A percentile compares a stretch with the other conserved stretches of the same genome.
phyloP scores from a whole-genome alignment of 2,329 filamentous ascomycete genomes.

The Neofusicoccum cordaticola region DNA sequence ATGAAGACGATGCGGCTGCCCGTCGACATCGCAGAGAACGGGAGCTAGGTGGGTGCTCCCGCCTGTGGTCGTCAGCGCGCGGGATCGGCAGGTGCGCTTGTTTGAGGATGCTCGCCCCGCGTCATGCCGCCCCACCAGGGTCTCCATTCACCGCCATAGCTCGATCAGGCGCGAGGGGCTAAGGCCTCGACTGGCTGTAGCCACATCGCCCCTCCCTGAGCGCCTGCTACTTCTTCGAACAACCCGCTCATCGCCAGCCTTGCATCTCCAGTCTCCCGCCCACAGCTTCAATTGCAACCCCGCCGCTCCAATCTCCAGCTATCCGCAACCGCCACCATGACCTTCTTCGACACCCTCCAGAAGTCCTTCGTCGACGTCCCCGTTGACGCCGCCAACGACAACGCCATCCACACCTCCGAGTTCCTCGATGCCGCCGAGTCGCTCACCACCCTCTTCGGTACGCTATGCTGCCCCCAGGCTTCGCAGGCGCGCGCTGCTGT shows the following conservation, averaged over 20 bases:
- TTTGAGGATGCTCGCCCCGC: conserved; percentile 7
- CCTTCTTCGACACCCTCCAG: conserved; percentile 83
- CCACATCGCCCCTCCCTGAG: conserved; percentile 11
- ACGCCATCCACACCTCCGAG: conserved; percentile 71
- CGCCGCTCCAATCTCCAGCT: neutral
- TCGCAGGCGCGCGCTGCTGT: too few species aligned
- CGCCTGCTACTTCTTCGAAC: neutral
- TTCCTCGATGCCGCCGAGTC: conserved; percentile 92
- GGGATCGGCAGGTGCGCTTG: conserved; percentile 5
- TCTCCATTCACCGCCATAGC: conserved; percentile 9
- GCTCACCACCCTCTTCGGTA: conserved; percentile 83
- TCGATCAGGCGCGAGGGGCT: neutral
- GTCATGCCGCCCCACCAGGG: conserved; percentile 7
- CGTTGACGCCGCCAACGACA: conserved; percentile 70
- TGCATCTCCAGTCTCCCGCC: neutral
- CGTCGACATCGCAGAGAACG: neutral
- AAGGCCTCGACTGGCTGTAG: neutral
- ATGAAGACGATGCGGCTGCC: neutral
- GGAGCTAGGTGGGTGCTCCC: neutral
- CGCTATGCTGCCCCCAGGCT: conserved; percentile 17
- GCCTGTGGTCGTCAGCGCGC: neutral
- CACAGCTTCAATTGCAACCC: neutral
- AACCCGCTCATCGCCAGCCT: neutral
- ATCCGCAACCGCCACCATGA: conserved; percentile 35
- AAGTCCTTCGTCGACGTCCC: conserved; percentile 81